Evolutionary conservation across 352 stramenopile genomes (phyloP).

Genomic region (Globisporangium cystogenes): DNA sequence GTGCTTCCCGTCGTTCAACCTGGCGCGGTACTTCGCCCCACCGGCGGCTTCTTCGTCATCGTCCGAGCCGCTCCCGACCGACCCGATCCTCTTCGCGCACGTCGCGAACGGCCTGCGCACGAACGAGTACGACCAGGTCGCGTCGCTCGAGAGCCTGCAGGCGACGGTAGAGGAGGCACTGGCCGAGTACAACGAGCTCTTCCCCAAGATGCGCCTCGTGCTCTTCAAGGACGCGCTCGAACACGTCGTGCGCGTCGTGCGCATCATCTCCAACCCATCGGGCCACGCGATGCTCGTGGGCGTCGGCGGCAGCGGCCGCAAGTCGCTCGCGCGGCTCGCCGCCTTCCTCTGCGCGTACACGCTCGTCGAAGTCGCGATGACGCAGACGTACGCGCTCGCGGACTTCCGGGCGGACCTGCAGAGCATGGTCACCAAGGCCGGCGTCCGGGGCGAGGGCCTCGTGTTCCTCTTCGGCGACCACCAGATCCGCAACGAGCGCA

Average conservation of each 20-base stretch:
- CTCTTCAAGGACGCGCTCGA: slow-evolving; percentile 96
- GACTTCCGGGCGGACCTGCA: slow-evolving; percentile 96
- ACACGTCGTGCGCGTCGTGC: slow-evolving; percentile 91
- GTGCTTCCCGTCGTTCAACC: slow-evolving; percentile 89
- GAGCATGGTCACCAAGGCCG: slow-evolving; percentile 84
- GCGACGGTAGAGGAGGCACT: slow-evolving; percentile 86
- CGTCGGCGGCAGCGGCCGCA: slow-evolving; percentile 91
- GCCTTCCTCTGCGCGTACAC: slow-evolving; percentile 90
- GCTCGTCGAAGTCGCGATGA: slow-evolving; percentile 89
- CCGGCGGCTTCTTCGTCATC: slow-evolving; percentile 10
- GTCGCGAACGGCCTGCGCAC: slow-evolving; percentile 85
- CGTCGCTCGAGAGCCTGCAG: slow-evolving; percentile 56
- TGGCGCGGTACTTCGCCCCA: slow-evolving; percentile 85
- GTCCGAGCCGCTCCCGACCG: slow-evolving; percentile 22
- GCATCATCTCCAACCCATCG: slow-evolving; percentile 93
- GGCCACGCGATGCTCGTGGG: slow-evolving; percentile 94
- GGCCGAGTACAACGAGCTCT: slow-evolving; percentile 91
- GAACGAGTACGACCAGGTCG: slow-evolving; percentile 92
- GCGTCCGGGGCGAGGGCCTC: slow-evolving; percentile 89
- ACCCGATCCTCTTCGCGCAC: slow-evolving; percentile 92
- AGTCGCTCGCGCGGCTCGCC: slow-evolving; percentile 88
- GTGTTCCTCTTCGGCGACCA: slow-evolving; percentile 92
- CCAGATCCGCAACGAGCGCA: slow-evolving; percentile 94
- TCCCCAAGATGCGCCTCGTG: slow-evolving; percentile 93
- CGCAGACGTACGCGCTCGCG: slow-evolving; percentile 83